Evolutionary conservation across 2,329 filamentous ascomycete species (phyloP).

Genomic region (Ascochyta clinopodiicola): DNA sequence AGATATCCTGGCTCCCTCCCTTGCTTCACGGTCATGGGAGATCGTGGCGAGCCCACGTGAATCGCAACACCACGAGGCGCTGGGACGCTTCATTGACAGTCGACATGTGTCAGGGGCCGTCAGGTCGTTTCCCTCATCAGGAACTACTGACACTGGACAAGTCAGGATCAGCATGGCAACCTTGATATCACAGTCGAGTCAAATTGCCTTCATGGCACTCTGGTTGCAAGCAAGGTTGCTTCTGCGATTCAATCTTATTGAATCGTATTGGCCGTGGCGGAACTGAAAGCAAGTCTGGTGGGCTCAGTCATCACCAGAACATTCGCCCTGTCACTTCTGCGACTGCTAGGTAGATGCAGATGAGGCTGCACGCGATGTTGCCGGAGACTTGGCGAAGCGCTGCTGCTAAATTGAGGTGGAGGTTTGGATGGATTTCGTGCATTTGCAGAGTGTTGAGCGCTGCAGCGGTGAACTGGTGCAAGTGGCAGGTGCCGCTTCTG

Average conservation of each 20-base stretch:
- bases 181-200: neutral
- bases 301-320: neutral
- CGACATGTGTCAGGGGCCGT: constrained; percentile 8
- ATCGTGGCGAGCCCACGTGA: constrained; percentile 26
- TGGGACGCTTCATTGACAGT: constrained; percentile 16
- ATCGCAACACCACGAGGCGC: constrained; percentile 17
- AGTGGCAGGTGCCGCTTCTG: constrained; percentile 1
- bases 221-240: constrained; percentile 14
- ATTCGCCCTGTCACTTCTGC: constrained; percentile 16
- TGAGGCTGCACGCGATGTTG: constrained; percentile 11
- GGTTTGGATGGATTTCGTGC: constrained; percentile 6
- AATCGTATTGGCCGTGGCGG: neutral
- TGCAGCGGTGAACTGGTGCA: constrained; percentile 18
- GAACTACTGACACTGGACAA: constrained; percentile 9
- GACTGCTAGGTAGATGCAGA: constrained; percentile 9
- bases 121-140: constrained; percentile 3
- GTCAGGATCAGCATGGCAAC: constrained; percentile 13
- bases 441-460: constrained; percentile 14
- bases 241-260: constrained; percentile 9
- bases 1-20: constrained; percentile 3
- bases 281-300: constrained; percentile 1
- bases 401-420: neutral
- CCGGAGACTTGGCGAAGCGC: constrained; percentile 5
- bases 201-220: constrained; percentile 5
- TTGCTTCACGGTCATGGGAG: constrained; percentile 19